Evolutionary conservation across 495 filamentous ascomycete species (phyloP), one percentile per base, ranked within the genome.

Genomic region (Friedmanniomyces simplex): DNA sequence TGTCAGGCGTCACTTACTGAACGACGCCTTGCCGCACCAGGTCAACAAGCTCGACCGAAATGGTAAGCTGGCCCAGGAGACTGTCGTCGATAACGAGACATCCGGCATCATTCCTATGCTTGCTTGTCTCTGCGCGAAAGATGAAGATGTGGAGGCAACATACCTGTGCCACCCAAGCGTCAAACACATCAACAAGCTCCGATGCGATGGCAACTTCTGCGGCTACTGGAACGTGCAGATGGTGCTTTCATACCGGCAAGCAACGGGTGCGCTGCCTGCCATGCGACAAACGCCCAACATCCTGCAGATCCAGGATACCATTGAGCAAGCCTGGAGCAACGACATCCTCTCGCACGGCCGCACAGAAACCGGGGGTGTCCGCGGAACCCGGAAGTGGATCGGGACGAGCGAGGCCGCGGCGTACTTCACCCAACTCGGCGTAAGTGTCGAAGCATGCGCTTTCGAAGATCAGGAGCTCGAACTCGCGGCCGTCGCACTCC

Each of bases 201-300:
- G 76, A 11, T 79, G 74, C 36, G 90, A 95, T 70, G 86, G 91
- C 34, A 88, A 89, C 0, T 98, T 97, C 71, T 98, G 93, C 71
- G 93, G 93, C n/a, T 98, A 96, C 65, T 78, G 93, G 11, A 98
- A 96, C 68, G 95, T 96, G 41, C 93, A 98, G 65, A 95, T 96
- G 89, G 66, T 96, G 57, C 73, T 84, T 18, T 91, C 90, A 2
- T 91, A 87, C 67, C 79, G 97, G 34, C 75, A 84, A 24, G 67
- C 74, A 14, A 72, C 87, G n/a, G 48, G 28, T 13, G 16, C 43
- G 18, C 45, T 57, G n/a, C 32, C 18, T 52, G 18, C 61, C 30
- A 12, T 42, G 20, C 55, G 21, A 37, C 55, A 45, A 21, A 28
- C 61, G n/a, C 93, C 93, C 0, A 82, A 82, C 4, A 88, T 98